Conservation (phyloP, 2,329 filamentous ascomycete species). For the Ambrosiella cleistominuta region DNA sequence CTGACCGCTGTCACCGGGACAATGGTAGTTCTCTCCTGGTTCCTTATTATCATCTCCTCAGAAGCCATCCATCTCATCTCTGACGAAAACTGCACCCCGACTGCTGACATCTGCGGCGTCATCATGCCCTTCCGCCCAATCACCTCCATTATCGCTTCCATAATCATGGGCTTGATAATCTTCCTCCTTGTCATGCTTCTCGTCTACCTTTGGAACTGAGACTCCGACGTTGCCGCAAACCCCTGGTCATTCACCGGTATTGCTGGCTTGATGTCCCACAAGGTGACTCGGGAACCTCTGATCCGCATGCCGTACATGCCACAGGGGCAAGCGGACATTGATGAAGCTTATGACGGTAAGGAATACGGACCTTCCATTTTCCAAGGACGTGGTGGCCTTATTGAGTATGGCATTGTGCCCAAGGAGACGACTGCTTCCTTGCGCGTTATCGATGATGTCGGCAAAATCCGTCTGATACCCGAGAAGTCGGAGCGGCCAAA, state of each 20-base stretch:
- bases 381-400: background rate
- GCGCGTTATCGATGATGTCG: conserved; percentile 3
- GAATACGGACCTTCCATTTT: conserved; percentile 5
- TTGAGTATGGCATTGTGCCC: conserved; percentile 11
- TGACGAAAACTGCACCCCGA: background rate
- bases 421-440: conserved; percentile 1
- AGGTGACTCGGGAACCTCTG: conserved; percentile 3
- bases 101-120: background rate
- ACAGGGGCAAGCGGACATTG: conserved; percentile 1
- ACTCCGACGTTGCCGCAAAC: conserved; percentile 8
- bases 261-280: background rate
- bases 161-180: conserved; percentile 5
- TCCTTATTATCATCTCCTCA: conserved; percentile 5
- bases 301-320: background rate
- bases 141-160: conserved; percentile 1
- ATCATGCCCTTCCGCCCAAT: conserved; percentile 4
- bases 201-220: conserved; percentile 6
- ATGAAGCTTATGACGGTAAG: conserved; percentile 1
- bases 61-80: conserved; percentile 6
- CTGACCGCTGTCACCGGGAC: conserved; percentile 4
- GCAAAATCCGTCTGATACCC: background rate
- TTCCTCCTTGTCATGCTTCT: conserved; percentile 2
- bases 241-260: conserved; percentile 11
- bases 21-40: conserved; percentile 3
- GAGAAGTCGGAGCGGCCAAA: background rate